A percentile compares a stretch with the other conserved stretches of the same genome.
Conservation (phyloP, 2,329 filamentous ascomycete species). For the Pezicula carpinea region DNA sequence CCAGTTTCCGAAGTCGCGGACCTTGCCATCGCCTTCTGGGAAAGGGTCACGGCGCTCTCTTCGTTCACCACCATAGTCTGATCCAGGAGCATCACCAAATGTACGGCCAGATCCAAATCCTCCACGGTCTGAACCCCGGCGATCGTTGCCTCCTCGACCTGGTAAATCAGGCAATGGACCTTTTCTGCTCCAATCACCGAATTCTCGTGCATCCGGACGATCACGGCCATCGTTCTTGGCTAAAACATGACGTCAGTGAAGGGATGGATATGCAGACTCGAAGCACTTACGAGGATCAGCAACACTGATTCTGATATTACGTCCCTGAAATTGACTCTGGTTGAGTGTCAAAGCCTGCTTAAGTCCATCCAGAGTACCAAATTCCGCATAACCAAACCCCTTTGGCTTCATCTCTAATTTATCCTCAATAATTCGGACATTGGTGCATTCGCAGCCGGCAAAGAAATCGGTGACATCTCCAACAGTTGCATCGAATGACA, state of each 20-base stretch:
- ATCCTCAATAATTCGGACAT: slow-evolving; percentile 94
- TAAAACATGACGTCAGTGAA: slow-evolving; percentile 33
- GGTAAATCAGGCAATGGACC: slow-evolving; percentile 78
- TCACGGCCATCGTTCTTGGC: slow-evolving; percentile 70
- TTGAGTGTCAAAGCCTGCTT: slow-evolving; percentile 86
- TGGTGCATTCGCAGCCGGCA: slow-evolving; percentile 76
- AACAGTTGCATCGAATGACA: slow-evolving; percentile 88
- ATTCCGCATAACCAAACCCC: slow-evolving; percentile 97
- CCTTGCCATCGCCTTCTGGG: slow-evolving; percentile 66
- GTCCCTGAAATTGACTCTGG: slow-evolving; percentile 77
- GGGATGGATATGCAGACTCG: slow-evolving; percentile 23
- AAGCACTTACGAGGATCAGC: slow-evolving; percentile 86
- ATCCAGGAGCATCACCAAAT: slow-evolving; percentile 35
- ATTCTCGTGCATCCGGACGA: slow-evolving; percentile 66
- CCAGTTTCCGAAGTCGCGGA: slow-evolving; percentile 84
- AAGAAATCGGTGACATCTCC: slow-evolving; percentile 86
- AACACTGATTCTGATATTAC: slow-evolving; percentile 88
- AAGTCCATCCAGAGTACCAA: slow-evolving; percentile 78
- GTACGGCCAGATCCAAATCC: slow-evolving; percentile 37
- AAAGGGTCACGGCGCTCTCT: slow-evolving; percentile 66
- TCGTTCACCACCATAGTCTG: slow-evolving; percentile 55
- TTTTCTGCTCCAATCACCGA: slow-evolving; percentile 89
- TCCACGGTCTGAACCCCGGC: slow-evolving; percentile 48
- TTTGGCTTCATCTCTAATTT: slow-evolving; percentile 91
- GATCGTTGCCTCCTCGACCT: slow-evolving; percentile 40